Conservation (phyloP, 306 rosid genomes). For the Citrullus amarus region DNA sequence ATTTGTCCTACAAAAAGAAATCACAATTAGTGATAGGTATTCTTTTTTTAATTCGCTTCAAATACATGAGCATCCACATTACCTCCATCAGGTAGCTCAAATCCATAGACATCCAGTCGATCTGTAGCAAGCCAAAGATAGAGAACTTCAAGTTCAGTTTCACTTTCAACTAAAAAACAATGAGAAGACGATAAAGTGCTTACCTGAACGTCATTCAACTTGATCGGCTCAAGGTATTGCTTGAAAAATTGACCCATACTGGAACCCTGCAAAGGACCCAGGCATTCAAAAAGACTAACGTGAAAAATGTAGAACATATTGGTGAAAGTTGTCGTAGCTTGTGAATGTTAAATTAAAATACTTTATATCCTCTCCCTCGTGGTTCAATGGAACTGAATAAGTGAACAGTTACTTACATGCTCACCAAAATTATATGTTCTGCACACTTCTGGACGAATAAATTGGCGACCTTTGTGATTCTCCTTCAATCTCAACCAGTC, state of each 20-base stretch:
- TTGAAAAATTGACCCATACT: slow-evolving; percentile 84
- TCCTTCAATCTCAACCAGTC: slow-evolving; percentile 90
- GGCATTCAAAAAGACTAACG: background rate
- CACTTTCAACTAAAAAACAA: slow-evolving; percentile 14
- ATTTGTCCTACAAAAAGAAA: slow-evolving; percentile 50
- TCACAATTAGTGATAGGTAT: slow-evolving; percentile 10
- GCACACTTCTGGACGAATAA: slow-evolving; percentile 95
- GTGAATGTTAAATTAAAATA: background rate
- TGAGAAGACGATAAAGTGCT: slow-evolving; percentile 6
- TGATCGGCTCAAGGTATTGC: slow-evolving; percentile 90
- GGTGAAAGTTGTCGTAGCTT: background rate
- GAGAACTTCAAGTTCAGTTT: slow-evolving; percentile 16
- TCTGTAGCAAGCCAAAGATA: slow-evolving; percentile 34
- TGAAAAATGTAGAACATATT: slow-evolving; percentile 1
- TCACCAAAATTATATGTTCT: slow-evolving; percentile 94
- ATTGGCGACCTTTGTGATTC: slow-evolving; percentile 80
- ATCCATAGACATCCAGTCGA: slow-evolving; percentile 79
- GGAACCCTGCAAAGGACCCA: slow-evolving; percentile 58
- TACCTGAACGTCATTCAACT: slow-evolving; percentile 72
- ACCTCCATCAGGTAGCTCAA: slow-evolving; percentile 91
- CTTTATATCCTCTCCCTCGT: background rate
- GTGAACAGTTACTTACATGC: slow-evolving; percentile 47
- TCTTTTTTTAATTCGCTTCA: slow-evolving; percentile 1
- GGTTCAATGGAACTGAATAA: slow-evolving; percentile 4
- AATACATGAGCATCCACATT: slow-evolving; percentile 11